These are phyloP conservation scores for Botrytis fragariae DNA, from an alignment of 2,329 filamentous ascomycete species.

Conservation along the genomic window DNA sequence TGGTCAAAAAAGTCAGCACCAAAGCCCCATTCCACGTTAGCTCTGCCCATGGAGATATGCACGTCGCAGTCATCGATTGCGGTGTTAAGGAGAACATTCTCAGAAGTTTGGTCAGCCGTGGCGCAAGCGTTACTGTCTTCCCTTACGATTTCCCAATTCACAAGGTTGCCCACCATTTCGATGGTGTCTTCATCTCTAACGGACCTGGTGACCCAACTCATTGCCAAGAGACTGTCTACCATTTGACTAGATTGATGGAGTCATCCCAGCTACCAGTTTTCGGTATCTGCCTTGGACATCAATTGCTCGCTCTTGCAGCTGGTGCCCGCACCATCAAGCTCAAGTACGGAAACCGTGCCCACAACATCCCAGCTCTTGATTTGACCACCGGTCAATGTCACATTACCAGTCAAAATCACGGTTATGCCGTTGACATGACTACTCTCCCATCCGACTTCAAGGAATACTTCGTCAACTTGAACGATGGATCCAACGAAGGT, in stretches of 20 bases:
- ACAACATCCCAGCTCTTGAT: slow-evolving; percentile 96
- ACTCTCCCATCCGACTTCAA: slow-evolving; percentile 86
- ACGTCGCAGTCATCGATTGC: slow-evolving; percentile 94
- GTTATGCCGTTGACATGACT: slow-evolving; percentile 85
- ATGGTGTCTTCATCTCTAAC: slow-evolving; percentile 98
- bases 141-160: slow-evolving; percentile 97
- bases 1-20: slow-evolving; percentile 94
- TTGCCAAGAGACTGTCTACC: slow-evolving; percentile 91
- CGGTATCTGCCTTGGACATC: slow-evolving; percentile 97
- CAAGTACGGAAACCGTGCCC: slow-evolving; percentile 98
- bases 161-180: slow-evolving; percentile 96
- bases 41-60: slow-evolving; percentile 76
- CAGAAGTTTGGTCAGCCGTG: slow-evolving; percentile 86
- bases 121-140: slow-evolving; percentile 89
- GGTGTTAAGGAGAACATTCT: slow-evolving; percentile 99
- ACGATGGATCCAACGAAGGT: slow-evolving; percentile 95
- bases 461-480: slow-evolving; percentile 98
- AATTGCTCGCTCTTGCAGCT: slow-evolving; percentile 85
- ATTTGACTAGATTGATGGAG: slow-evolving; percentile 87
- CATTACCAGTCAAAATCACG: slow-evolving; percentile 98
- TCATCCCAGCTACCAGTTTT: slow-evolving; percentile 88
- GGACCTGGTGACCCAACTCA: slow-evolving; percentile 97
- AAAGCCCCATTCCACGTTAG: slow-evolving; percentile 97
- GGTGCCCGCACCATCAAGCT: slow-evolving; percentile 93
- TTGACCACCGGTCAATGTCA: slow-evolving; percentile 95